Evolutionary conservation across 2,329 filamentous ascomycete species (phyloP).

Genomic region (Neurospora crassa): DNA sequence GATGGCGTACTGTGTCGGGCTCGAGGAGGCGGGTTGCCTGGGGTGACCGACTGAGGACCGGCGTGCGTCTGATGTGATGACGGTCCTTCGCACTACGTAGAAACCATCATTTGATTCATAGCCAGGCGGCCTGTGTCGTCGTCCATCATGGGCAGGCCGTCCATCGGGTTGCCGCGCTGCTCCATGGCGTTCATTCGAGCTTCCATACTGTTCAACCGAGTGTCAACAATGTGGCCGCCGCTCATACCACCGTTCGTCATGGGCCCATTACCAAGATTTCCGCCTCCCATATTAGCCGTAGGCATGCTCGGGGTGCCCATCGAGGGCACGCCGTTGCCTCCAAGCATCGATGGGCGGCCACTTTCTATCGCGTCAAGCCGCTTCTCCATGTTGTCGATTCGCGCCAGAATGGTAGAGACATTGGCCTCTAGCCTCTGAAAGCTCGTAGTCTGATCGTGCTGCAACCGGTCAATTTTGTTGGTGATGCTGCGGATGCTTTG

Average conservation of each 20-base stretch:
- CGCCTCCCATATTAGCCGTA: slow-evolving; percentile 19
- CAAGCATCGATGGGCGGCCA: slow-evolving; percentile 14
- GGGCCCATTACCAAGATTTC: slow-evolving; percentile 14
- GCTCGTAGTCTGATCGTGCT: slow-evolving; percentile 45
- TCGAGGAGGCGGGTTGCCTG: neutral
- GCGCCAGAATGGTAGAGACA: slow-evolving; percentile 36
- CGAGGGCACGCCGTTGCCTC: slow-evolving; percentile 13
- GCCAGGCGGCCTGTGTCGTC: slow-evolving; percentile 15
- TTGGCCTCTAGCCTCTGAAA: slow-evolving; percentile 38
- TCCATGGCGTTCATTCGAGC: slow-evolving; percentile 20
- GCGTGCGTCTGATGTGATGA: neutral
- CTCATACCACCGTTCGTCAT: slow-evolving; percentile 19
- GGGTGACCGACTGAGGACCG: neutral
- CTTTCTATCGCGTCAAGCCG: slow-evolving; percentile 18
- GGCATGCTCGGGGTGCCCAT: slow-evolving; percentile 20
- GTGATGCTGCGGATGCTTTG: slow-evolving; percentile 48
- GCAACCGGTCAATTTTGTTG: slow-evolving; percentile 50
- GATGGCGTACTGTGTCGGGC: neutral
- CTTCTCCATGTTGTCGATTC: slow-evolving; percentile 44
- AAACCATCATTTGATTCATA: slow-evolving; percentile 9
- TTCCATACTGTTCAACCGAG: slow-evolving; percentile 19
- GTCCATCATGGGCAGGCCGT: slow-evolving; percentile 20
- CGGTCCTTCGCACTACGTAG: neutral
- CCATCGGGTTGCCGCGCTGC: slow-evolving; percentile 14
- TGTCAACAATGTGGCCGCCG: slow-evolving; percentile 14